Conservation (phyloP, 164 flowering plant species). For the Piper longum region DNA sequence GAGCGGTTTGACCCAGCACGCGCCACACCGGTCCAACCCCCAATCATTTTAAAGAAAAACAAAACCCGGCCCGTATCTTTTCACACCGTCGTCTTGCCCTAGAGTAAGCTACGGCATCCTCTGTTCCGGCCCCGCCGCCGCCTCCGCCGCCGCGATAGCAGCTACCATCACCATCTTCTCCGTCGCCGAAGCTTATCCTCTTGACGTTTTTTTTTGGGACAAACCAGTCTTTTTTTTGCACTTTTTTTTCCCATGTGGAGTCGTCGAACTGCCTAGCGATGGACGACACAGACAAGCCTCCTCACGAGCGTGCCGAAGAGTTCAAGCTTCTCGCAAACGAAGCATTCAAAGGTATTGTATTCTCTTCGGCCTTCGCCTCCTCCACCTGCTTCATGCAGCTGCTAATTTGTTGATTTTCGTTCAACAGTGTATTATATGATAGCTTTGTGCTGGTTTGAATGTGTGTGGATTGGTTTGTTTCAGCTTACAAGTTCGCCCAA, state of each 20-base stretch:
- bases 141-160: no score
- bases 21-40: no score
- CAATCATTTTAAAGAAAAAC: no score
- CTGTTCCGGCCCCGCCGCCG: no score
- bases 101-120: no score
- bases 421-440: not conserved
- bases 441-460: not conserved
- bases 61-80: no score
- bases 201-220: no score
- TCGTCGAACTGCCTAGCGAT: constrained; percentile 1
- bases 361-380: not conserved
- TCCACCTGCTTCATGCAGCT: not conserved
- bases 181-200: no score
- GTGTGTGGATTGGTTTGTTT: not conserved
- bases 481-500: constrained; percentile 73
- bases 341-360: constrained; percentile 66
- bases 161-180: no score
- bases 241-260: constrained; percentile 6
- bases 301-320: constrained; percentile 57
- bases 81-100: no score
- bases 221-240: no score
- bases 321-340: constrained; percentile 71
- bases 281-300: constrained; percentile 33
- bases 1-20: no score
- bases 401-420: not conserved